Base-by-base conservation (phyloP, 306 rosid species). In the Betula pendula region DNA sequence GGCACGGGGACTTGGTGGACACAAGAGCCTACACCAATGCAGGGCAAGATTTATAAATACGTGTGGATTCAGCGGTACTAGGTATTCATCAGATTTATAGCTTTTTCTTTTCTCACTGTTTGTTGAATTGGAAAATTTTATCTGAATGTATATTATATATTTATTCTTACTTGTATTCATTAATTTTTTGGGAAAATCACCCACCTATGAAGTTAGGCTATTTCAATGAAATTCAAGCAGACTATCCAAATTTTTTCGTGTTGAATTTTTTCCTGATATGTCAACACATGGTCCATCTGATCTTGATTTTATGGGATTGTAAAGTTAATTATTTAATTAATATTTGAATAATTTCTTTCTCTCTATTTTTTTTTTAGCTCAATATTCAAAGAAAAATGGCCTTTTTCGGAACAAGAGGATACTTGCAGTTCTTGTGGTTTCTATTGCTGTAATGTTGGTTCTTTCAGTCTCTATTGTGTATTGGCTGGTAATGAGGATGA, bases 11-110 rank as follows among this genome's bases (percentile, higher is more conserved):
- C 15, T 75, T 90, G 79, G 60, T 84, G 4, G 93, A 92, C 31
- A 80, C 81, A 1, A 87, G 92, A 48, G 81, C 80, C 4, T 90
- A 74, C 47, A 58, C 81, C 6, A 65, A 81, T 60, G 82, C 80
- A 2, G 96, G 96, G 6, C 92, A 90, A 58, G 83, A 75, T 75
- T 82, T 92, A 77, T 90, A 43, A 24, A 72, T 90, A 12, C 87
- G 96, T 0, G 97, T 81, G 0, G 97, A 85, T 56, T 42, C 56
- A 0, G 20, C 15, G 63, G 82, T 78, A 5, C 52, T 84, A 49
- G 87, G 90, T 86, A 81, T 7, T 8, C 24, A 66, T 6, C 42
- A 38, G 1, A 5, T 38, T 38, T 6, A 4, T 51, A 6, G 1
- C 24, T 9, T n/a, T 53, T 53, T 8, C 24, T 8, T 17, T n/a